These are phyloP conservation scores for Phaeosphaeria sp. DNA, from an alignment of 2,329 filamentous ascomycete genomes.

Conservation along the genomic window DNA sequence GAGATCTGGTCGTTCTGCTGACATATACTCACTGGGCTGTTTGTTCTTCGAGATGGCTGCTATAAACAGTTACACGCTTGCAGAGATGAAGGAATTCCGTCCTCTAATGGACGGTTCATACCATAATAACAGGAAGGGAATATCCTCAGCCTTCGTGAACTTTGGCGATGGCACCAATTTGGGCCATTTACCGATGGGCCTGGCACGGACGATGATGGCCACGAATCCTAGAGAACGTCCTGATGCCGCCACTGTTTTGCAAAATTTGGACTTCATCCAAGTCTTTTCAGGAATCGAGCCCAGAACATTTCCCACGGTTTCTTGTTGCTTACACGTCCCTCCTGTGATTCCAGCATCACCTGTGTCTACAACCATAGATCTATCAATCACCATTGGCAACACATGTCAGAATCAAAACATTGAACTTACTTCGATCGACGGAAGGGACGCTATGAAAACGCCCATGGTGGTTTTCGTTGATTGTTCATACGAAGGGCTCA, in stretches of 20 bases:
- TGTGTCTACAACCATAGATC: neutral
- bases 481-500: neutral
- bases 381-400: neutral
- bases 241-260: neutral
- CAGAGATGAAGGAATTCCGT: neutral
- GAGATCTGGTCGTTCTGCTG: constrained; percentile 8
- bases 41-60: constrained; percentile 16
- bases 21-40: constrained; percentile 21
- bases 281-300: neutral
- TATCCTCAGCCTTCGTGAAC: neutral
- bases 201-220: neutral
- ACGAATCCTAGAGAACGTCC: neutral
- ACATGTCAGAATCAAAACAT: neutral
- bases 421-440: neutral
- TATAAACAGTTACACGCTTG: neutral
- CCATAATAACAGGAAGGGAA: neutral
- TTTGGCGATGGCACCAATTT: neutral
- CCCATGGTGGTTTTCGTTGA: neutral
- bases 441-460: neutral
- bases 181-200: neutral
- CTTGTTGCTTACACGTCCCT: neutral
- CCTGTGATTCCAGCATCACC: neutral
- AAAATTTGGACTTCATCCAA: neutral
- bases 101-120: neutral
- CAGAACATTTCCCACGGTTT: neutral